Base-by-base conservation (phyloP, 306 rosid genomes). In the Pyrus bretschneideri region DNA sequence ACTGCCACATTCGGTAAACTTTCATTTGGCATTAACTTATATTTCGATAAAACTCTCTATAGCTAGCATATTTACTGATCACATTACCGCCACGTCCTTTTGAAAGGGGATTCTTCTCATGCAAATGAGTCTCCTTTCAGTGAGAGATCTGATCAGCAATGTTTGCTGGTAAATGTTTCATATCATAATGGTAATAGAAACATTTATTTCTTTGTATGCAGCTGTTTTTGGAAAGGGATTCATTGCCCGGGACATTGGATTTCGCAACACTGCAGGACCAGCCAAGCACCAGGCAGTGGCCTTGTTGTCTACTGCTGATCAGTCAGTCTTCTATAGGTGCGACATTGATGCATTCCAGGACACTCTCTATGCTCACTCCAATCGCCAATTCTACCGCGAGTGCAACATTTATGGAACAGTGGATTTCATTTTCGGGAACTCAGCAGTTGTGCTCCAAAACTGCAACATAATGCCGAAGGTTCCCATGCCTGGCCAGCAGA, bases 251-350 rank as follows among this genome's bases (percentile, higher is more conserved):
- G 96, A 89, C 65, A 89, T 93, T 54, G 93, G 93, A 2, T 91
- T 91, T 69, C 65, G 51, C 1, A 93, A 91, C 91, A 87, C 89
- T 0, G 96, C 97, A 0, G 97, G 97, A 38, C 76, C 97, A 17
- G 60, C 67, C 46, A 93, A 91, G 81, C 96, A 89, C 52, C 98
- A 93, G 25, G 98, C 96, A 19, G 96, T 93, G 52, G 96, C 97
- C 12, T 83, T 93, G 46, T 85, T 89, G 89, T 78, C 88, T 7
- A 85, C 78, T 3, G 84, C 92, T 0, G 97, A 93, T 74, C 87
- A 75, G 78, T 86, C 87, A 8, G 83, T 87, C 77, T 91, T 76
- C 88, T 89, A 93, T 67, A 81, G 87, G 19, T 93, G 97, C 45
- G 68, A 52, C 10, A 67, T 89, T 18, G 88, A 91, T 55, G 97